phyloP scores from a whole-genome alignment of 371 early-diverging fungal species.

The Circinella minor region DNA sequence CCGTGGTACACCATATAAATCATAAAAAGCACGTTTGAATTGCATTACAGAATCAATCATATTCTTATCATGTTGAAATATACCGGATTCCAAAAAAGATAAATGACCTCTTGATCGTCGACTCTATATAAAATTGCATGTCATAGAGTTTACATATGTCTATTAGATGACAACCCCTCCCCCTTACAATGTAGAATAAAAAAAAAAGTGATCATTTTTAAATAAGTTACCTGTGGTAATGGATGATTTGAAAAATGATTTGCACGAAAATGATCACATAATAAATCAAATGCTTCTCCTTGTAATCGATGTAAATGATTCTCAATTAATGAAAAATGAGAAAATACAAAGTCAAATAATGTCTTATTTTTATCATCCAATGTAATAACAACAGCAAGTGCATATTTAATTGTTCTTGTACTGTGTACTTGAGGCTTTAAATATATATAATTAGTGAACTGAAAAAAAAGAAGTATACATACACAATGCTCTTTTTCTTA shows the following conservation, averaged over 20 bases:
- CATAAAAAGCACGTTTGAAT: constrained; percentile 56
- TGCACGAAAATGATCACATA: constrained; percentile 49
- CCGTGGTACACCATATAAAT: constrained; percentile 62
- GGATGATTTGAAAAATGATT: neutral
- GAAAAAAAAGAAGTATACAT: neutral
- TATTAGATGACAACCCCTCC: too few relatives aligned
- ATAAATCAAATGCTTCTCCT: constrained; percentile 51
- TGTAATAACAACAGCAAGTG: constrained; percentile 64
- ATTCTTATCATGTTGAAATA: constrained; percentile 57
- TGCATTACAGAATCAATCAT: constrained; percentile 54
- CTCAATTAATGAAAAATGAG: constrained; percentile 70
- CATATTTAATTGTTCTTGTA: constrained; percentile 60
- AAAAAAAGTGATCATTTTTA: neutral
- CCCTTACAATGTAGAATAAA: neutral
- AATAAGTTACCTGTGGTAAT: constrained; percentile 5
- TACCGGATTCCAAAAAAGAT: constrained; percentile 43
- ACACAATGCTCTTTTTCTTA: neutral
- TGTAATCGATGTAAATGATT: constrained; percentile 66
- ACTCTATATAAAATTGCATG: constrained; percentile 6
- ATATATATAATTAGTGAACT: neutral
- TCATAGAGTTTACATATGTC: neutral
- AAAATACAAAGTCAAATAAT: constrained; percentile 65
- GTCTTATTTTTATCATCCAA: constrained; percentile 53
- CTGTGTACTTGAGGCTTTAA: constrained; percentile 34
- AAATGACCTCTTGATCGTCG: constrained; percentile 28